Evolutionary conservation across 805 yeast species (phyloP).

Genomic region (Candida odintsovae): DNA sequence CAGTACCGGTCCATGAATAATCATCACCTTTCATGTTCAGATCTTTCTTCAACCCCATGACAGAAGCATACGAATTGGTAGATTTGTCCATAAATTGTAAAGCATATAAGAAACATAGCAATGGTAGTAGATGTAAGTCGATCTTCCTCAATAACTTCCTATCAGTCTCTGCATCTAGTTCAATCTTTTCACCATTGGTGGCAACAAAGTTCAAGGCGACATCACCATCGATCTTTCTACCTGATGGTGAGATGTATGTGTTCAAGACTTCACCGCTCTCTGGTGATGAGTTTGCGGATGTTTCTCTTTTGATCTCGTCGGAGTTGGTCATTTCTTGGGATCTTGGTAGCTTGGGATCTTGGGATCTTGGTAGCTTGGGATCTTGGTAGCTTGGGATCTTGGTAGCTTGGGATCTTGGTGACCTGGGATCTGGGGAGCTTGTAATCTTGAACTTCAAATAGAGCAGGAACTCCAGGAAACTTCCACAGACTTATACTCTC

Average conservation of each 20-base stretch:
- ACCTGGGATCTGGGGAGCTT: too few species aligned
- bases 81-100: conserved; percentile 38
- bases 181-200: conserved; percentile 7
- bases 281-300: not conserved
- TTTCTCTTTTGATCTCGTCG: not conserved
- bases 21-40: conserved; percentile 34
- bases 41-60: conserved; percentile 36
- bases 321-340: not conserved
- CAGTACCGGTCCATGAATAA: conserved; percentile 43
- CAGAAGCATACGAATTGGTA: conserved; percentile 36
- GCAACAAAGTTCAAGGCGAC: not conserved
- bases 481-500: too few species aligned
- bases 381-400: too few species aligned
- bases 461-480: too few species aligned
- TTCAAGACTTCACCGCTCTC: not conserved
- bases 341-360: not conserved
- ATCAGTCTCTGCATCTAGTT: conserved; percentile 3
- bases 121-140: conserved; percentile 32
- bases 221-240: conserved; percentile 2
- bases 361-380: too few species aligned
- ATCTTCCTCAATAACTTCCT: conserved; percentile 25
- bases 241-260: not conserved
- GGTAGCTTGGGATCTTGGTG: too few species aligned
- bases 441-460: too few species aligned
- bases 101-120: conserved; percentile 23